phyloP scores from a whole-genome alignment of 805 yeast genomes.

The Nakazawaea peltata region DNA sequence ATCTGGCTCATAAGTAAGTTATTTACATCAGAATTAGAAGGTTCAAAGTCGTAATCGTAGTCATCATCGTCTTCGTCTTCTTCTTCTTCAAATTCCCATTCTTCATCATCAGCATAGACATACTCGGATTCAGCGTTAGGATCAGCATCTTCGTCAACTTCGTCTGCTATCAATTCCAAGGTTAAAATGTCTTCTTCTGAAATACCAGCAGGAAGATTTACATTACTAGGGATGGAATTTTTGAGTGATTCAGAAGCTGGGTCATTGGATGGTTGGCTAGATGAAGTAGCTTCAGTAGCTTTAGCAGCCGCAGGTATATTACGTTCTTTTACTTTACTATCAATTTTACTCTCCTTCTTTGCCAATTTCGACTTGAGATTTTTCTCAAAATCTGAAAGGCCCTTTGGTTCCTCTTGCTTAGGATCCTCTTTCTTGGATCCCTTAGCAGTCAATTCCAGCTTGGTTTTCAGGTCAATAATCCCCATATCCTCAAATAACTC shows the following conservation, averaged over 20 bases:
- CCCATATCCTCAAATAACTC: constrained; percentile 28
- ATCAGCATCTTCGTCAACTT: constrained; percentile 28
- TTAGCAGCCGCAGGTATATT: no score
- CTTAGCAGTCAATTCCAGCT: not conserved
- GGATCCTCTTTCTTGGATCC: not conserved
- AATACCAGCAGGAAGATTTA: constrained; percentile 15
- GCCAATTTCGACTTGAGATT: constrained; percentile 5
- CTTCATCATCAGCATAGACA: constrained; percentile 30
- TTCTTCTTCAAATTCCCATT: constrained; percentile 22
- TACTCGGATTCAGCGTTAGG: constrained; percentile 31
- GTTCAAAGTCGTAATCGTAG: constrained; percentile 12
- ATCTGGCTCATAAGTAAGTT: constrained; percentile 34
- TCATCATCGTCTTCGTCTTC: constrained; percentile 17
- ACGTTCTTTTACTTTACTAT: no score
- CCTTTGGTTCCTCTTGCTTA: constrained; percentile 1
- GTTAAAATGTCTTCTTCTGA: constrained; percentile 37
- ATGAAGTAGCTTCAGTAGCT: no score
- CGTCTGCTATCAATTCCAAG: constrained; percentile 48
- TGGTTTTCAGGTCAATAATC: not conserved
- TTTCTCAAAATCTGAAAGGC: constrained; percentile 4
- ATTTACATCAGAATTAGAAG: constrained; percentile 22
- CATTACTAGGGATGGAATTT: no score
- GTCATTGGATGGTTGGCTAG: no score
- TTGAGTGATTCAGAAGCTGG: no score
- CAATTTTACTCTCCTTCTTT: not conserved